These are phyloP conservation scores for Xanthoconium separans DNA, from an alignment of 1,284 basidiomycete species.

Conservation along the genomic window DNA sequence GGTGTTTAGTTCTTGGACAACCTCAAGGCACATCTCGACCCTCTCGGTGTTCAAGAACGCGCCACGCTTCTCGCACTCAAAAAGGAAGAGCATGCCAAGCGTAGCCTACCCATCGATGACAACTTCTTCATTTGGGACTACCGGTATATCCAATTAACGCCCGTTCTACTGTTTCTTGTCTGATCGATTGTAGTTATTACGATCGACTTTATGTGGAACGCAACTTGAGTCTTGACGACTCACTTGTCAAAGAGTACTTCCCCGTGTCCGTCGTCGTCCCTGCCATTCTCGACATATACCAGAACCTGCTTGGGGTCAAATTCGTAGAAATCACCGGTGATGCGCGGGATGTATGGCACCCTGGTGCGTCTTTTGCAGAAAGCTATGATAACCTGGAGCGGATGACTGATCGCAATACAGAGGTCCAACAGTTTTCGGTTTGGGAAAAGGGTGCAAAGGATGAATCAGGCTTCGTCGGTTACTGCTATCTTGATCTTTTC, in stretches of 20 bases:
- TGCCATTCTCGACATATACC: conserved; percentile 78
- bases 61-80: conserved; percentile 69
- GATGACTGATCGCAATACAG: conserved; percentile 36
- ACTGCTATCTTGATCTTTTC: conserved; percentile 85
- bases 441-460: conserved; percentile 77
- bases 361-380: conserved; percentile 44
- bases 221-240: conserved; percentile 67
- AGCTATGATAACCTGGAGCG: not conserved
- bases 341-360: conserved; percentile 62
- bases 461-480: conserved; percentile 70
- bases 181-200: conserved; percentile 48
- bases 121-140: conserved; percentile 74
- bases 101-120: conserved; percentile 60
- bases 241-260: conserved; percentile 82
- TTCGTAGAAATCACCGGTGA: conserved; percentile 65
- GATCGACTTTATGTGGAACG: conserved; percentile 71
- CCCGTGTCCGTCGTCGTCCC: conserved; percentile 79
- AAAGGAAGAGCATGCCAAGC: conserved; percentile 62
- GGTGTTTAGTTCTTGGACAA: conserved; percentile 62
- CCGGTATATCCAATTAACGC: conserved; percentile 24
- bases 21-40: conserved; percentile 69
- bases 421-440: conserved; percentile 77
- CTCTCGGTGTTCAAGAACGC: conserved; percentile 67
- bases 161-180: not conserved
- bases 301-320: conserved; percentile 71